A percentile compares a stretch with the other conserved stretches of the same genome.
These are phyloP conservation scores for Deuterostichococcus epilithicus DNA, from an alignment of 139 green algal genomes.

Conservation along the genomic window DNA sequence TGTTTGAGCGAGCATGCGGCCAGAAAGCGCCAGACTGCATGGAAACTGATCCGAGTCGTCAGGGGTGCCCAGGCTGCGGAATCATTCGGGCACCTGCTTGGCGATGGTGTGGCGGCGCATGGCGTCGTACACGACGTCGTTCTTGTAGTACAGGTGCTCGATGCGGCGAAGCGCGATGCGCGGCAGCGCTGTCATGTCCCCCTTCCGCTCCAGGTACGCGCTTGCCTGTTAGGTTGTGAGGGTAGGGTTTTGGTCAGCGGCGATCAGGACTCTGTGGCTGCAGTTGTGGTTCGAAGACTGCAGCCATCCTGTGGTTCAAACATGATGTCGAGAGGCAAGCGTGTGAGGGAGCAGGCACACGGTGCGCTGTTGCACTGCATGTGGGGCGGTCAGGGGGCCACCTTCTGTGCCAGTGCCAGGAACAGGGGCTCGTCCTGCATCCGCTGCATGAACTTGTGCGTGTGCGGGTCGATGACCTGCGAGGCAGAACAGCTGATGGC, in stretches of 20 bases:
- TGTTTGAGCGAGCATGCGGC: no score
- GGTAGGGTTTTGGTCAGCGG: not conserved
- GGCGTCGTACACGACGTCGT: constrained; percentile 71
- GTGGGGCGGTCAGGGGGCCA: constrained; percentile 52
- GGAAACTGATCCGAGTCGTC: no score
- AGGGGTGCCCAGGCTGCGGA: no score
- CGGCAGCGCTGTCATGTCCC: constrained; percentile 30
- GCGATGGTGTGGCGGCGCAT: constrained; percentile 68
- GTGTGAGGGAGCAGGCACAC: no score
- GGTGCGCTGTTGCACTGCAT: not conserved
- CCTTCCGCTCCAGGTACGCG: constrained; percentile 18
- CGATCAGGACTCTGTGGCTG: not conserved
- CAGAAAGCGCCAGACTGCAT: no score
- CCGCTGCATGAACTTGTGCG: constrained; percentile 91
- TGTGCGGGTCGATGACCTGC: constrained; percentile 93
- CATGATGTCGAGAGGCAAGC: no score
- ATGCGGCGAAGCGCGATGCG: constrained; percentile 74
- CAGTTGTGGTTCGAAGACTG: no score
- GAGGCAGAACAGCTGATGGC: no score
- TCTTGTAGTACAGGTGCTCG: constrained; percentile 99
- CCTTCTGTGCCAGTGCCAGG: constrained; percentile 81
- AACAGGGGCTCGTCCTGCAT: constrained; percentile 91
- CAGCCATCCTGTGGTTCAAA: no score
- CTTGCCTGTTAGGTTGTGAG: not conserved
- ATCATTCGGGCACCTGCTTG: constrained; percentile 32